Conservation (phyloP, 2,329 filamentous ascomycete species). For the Kalmusia sp. region DNA sequence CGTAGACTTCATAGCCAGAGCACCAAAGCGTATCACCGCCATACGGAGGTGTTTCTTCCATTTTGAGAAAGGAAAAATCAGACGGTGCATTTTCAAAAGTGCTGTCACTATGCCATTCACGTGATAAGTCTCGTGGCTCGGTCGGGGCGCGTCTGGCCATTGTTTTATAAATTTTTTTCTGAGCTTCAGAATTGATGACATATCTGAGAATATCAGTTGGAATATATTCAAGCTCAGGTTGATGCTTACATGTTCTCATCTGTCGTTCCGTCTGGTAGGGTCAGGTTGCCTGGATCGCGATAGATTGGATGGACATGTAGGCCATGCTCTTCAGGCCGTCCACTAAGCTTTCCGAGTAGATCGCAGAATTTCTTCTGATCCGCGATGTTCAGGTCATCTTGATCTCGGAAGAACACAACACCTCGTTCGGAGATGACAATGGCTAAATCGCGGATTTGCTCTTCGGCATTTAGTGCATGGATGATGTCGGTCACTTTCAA, state of each 20-base stretch:
- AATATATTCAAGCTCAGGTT: not conserved
- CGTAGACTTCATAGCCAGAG: conserved; percentile 50
- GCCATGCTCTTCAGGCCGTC: conserved; percentile 61
- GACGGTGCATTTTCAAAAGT: conserved; percentile 67
- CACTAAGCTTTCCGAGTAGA: conserved; percentile 54
- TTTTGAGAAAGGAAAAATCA: conserved; percentile 27
- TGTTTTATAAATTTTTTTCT: conserved; percentile 42
- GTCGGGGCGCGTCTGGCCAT: conserved; percentile 32
- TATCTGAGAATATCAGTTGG: conserved; percentile 60
- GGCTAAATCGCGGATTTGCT: conserved; percentile 69
- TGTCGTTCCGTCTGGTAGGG: conserved; percentile 22
- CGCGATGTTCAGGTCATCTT: conserved; percentile 57
- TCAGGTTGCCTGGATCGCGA: conserved; percentile 31
- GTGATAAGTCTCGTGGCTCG: conserved; percentile 29
- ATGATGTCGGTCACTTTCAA: conserved; percentile 69
- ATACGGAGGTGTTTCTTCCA: conserved; percentile 24
- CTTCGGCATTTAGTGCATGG: conserved; percentile 67
- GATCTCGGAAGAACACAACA: conserved; percentile 62
- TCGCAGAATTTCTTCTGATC: conserved; percentile 62
- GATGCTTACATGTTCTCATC: conserved; percentile 23
- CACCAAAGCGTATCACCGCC: conserved; percentile 54
- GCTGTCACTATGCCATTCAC: conserved; percentile 66
- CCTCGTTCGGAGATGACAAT: conserved; percentile 56
- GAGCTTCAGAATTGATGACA: conserved; percentile 66
- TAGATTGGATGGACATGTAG: conserved; percentile 67